phyloP scores from a whole-genome alignment of 805 yeast genomes.

The Pichia pseudocactophila region DNA sequence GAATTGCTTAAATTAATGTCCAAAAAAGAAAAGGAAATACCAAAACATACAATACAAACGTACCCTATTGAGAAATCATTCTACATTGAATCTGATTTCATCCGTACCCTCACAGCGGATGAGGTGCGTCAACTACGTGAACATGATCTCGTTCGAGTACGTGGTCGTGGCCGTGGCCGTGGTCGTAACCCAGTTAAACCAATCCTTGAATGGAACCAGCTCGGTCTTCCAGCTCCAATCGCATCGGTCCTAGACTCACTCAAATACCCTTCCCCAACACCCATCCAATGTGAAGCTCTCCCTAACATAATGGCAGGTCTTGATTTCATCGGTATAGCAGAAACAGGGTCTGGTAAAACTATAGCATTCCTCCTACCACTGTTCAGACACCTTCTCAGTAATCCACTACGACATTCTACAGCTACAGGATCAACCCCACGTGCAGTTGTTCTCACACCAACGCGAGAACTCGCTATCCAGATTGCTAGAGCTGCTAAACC shows the following conservation, averaged over 20 bases:
- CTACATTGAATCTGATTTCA: conserved; percentile 51
- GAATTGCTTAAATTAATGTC: conserved; percentile 26
- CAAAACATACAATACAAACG: conserved; percentile 37
- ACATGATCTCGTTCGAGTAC: conserved; percentile 57
- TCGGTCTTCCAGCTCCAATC: conserved; percentile 62
- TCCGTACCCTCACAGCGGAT: conserved; percentile 37
- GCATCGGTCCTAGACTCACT: conserved; percentile 44
- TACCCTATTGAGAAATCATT: conserved; percentile 52
- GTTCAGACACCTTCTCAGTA: conserved; percentile 75
- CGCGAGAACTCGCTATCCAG: conserved; percentile 86
- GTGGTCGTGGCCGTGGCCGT: too few species aligned
- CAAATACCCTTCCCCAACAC: conserved; percentile 58
- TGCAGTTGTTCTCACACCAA: conserved; percentile 78
- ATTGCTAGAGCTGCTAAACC: conserved; percentile 57
- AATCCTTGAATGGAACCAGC: conserved; percentile 65
- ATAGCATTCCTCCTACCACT: conserved; percentile 79
- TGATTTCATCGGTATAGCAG: conserved; percentile 89
- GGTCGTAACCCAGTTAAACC: conserved; percentile 50
- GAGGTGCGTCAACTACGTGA: conserved; percentile 50
- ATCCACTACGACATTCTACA: conserved; percentile 31
- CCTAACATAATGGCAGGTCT: conserved; percentile 87
- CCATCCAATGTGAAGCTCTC: conserved; percentile 84
- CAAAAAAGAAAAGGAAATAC: conserved; percentile 42
- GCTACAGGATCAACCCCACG: conserved; percentile 59
- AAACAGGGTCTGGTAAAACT: conserved; percentile 96